Conservation (phyloP, 2,329 filamentous ascomycete genomes). For the Aspergillus sp. region DNA sequence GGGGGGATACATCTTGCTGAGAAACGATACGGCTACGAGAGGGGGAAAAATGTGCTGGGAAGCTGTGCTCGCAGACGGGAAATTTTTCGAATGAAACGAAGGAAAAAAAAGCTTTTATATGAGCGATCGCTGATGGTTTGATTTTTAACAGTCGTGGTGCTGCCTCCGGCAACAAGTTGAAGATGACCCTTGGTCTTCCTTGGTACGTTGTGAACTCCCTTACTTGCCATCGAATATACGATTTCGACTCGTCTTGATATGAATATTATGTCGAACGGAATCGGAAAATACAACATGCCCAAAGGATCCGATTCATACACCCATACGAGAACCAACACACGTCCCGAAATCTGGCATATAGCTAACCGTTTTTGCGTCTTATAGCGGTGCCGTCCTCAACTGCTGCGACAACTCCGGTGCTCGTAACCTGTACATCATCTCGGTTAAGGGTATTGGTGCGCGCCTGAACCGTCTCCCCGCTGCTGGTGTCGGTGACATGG, state of each 20-base stretch:
- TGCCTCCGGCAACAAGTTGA: slow-evolving; percentile 99
- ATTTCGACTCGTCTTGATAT: neutral
- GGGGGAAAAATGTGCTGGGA: slow-evolving; percentile 9
- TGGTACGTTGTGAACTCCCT: slow-evolving; percentile 65
- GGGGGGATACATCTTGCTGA: no score
- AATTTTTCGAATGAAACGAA: neutral
- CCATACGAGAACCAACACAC: slow-evolving; percentile 3
- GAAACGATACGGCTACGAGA: slow-evolving; percentile 3
- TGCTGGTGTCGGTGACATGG: slow-evolving; percentile 98
- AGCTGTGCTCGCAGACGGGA: slow-evolving; percentile 1
- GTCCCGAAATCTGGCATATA: slow-evolving; percentile 17
- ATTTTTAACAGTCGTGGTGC: slow-evolving; percentile 59
- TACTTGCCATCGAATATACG: neutral
- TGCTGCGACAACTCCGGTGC: slow-evolving; percentile 99
- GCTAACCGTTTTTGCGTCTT: slow-evolving; percentile 7
- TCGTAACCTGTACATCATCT: slow-evolving; percentile 99
- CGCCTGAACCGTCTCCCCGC: slow-evolving; percentile 96
- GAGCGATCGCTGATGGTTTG: slow-evolving; percentile 15
- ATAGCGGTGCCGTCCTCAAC: slow-evolving; percentile 98
- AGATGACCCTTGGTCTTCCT: slow-evolving; percentile 99
- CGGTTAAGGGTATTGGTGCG: slow-evolving; percentile 97
- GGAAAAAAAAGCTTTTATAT: neutral
- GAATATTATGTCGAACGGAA: slow-evolving; percentile 1
- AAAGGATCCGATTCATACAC: neutral
- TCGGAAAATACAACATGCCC: neutral